phyloP scores from a whole-genome alignment of 1,139 yeast species.

The Sugiyamaella novakii region DNA sequence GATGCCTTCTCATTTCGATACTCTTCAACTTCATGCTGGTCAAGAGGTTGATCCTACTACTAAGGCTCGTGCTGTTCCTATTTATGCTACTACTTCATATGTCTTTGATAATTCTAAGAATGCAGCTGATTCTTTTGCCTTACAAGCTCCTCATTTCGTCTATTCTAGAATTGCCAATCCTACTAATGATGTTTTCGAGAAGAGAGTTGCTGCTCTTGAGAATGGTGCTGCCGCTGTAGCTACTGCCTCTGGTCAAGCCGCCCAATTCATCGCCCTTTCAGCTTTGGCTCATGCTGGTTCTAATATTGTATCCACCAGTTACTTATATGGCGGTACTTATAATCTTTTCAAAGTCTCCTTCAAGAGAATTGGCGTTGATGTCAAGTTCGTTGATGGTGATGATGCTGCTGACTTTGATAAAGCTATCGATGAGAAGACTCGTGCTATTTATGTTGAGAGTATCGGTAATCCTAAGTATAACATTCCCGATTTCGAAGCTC shows the following conservation, averaged over 20 bases:
- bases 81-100: constrained; percentile 69
- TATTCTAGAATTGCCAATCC: constrained; percentile 94
- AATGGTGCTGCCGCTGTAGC: constrained; percentile 91
- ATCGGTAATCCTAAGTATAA: constrained; percentile 94
- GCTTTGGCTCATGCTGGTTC: constrained; percentile 88
- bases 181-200: constrained; percentile 86
- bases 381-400: constrained; percentile 82
- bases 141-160: constrained; percentile 78
- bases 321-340: constrained; percentile 92
- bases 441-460: constrained; percentile 86
- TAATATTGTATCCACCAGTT: constrained; percentile 85
- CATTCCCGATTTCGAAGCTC: constrained; percentile 84
- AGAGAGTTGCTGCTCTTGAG: constrained; percentile 89
- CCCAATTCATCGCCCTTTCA: constrained; percentile 81
- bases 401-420: constrained; percentile 67
- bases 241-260: constrained; percentile 94
- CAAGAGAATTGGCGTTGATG: constrained; percentile 82
- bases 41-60: constrained; percentile 59
- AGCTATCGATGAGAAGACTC: constrained; percentile 78
- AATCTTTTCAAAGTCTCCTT: constrained; percentile 93
- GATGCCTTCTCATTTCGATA: constrained; percentile 66
- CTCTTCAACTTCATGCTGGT: constrained; percentile 94
- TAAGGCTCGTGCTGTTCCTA: constrained; percentile 86
- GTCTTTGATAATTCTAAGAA: constrained; percentile 86
- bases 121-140: constrained; percentile 87